Evolutionary conservation across 768 basidiomycete genomes (phyloP), one percentile per base, ranked within the genome.

Genomic region (Stropharia rugosoannulata): DNA sequence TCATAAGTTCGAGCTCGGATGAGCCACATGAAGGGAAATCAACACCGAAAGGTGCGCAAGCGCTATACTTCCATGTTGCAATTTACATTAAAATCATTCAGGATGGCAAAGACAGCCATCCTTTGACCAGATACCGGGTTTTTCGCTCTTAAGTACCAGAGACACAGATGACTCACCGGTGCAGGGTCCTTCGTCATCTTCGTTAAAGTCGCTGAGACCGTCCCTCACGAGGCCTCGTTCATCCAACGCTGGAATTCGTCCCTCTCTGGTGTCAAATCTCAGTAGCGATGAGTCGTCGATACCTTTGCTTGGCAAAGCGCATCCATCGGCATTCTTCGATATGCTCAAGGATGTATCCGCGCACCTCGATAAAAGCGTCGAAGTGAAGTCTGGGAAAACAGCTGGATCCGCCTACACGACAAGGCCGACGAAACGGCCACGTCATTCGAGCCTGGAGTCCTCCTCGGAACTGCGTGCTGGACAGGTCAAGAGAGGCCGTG

Each of bases 271-370:
- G 41, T 8, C 60, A 58, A 47, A 43, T n/a, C 13, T 50, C 51
- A 18, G 39, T 48, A 46, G 51, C 41, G 29, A 47, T 39, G 41
- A 45, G 19, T 46, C 47, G 5, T 37, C 59, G 6, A 49, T 64
- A 9, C 60, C 64, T 8, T 52, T 64, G 27, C 59, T 64, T 16
- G 60, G 62, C 48, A 59, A 63, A 36, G 46, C 58, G 8, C 57
- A 65, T 42, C 70, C 69, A 36, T 47, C 59, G 6, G 53, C 64
- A 27, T 68, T 76, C 22, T 49, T 76, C 37, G 64, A 67, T 39
- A 64, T 72, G 25, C 57, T 75, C 32, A 73, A 73, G 55, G 71
- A 66, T 32, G 70, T 73, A 10, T 72, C 71, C n/a, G 70, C 68
- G 32, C 62, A 66, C 18, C 66, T 72, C 39, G 68, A 75, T 54